Base-by-base conservation (phyloP, 176 grass and related monocot genomes). In the Bothriochloa decipiens region DNA sequence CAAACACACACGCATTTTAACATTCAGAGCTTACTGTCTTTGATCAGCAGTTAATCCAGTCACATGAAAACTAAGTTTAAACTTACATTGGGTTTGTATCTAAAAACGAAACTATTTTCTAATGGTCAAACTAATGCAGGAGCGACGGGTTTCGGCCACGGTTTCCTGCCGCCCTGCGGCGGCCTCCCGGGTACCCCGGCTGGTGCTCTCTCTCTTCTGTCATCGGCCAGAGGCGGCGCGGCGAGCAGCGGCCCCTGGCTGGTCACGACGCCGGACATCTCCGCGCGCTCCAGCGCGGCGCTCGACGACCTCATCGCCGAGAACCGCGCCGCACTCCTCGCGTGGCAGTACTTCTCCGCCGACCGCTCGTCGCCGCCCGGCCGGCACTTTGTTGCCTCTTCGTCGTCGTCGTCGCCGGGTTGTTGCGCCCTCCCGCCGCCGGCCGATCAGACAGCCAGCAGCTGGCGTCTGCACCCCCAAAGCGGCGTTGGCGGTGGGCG, bases 171-270 rank as follows among this genome's bases (percentile, higher is more conserved):
- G 23, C 69, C 81, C 62, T 69, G 71, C 29, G 58, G 58, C n/a
- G 71, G 77, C 9, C n/a, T 49, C 22, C 17, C 88, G 42, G 41
- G 77, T 72, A 83, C 88, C 42, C 71, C 82, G 55, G 75, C 84
- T 69, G 81, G 91, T 91, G 91, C 90, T 92, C 91, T 89, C 94
- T 93, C 88, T 91, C 88, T 93, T 96, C 90, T 96, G 91, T 96
- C 94, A 93, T 91, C 89, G 81, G 49, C 79, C 74, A 80, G 84
- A 65, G 52, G 76, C 53, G 39, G 76, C 70, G 60, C n/a, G 13
- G 27, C 63, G 27, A 26, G 70, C 22, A 22, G 63, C 8, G 57
- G 9, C 8, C 83, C 91, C 40, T 93, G 91, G 89, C 33, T 87
- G 74, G 60, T 72, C 26, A 76, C 88, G 33, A 45, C 77, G 57